Percentiles rank a stretch among this genome's conserved stretches.
These are phyloP conservation scores for Naganishia onofrii DNA, from an alignment of 768 basidiomycete species.

Conservation along the genomic window DNA sequence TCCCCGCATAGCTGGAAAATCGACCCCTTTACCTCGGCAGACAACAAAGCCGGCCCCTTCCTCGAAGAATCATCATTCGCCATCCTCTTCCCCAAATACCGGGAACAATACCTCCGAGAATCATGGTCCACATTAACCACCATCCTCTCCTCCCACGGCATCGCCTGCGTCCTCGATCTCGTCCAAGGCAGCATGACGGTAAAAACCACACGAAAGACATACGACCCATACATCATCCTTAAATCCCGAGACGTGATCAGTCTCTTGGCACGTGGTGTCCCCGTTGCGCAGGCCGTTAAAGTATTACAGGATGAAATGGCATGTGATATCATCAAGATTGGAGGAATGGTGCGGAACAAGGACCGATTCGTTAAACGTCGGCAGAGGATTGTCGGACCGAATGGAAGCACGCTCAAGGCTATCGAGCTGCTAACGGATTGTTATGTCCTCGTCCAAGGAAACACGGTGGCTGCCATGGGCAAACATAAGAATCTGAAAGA, in stretches of 20 bases:
- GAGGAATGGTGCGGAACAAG: conserved; percentile 87
- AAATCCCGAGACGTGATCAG: conserved; percentile 96
- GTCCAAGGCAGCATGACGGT: conserved; percentile 98
- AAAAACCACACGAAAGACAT: conserved; percentile 92
- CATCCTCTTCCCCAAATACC: conserved; percentile 95
- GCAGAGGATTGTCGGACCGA: conserved; percentile 94
- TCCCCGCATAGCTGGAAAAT: conserved; percentile 71
- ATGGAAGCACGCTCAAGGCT: conserved; percentile 95
- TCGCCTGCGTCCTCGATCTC: conserved; percentile 87
- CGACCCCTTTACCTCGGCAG: conserved; percentile 67
- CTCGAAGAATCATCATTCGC: conserved; percentile 96
- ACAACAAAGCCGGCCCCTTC: conserved; percentile 77
- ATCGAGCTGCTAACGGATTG: conserved; percentile 94
- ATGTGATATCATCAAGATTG: conserved; percentile 98
- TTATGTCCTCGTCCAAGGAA: conserved; percentile 97
- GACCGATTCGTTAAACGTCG: conserved; percentile 93
- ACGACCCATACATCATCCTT: conserved; percentile 91
- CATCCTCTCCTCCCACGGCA: conserved; percentile 63
- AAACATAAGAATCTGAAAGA: conserved; percentile 93
- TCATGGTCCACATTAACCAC: conserved; percentile 88
- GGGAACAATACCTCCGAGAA: conserved; percentile 86
- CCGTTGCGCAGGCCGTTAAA: conserved; percentile 69
- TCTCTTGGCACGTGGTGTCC: conserved; percentile 86
- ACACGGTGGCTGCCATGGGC: conserved; percentile 97
- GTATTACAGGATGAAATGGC: conserved; percentile 83